Evolutionary conservation across 805 yeast species (phyloP).

Genomic region (Kluyveromyces starmeri): DNA sequence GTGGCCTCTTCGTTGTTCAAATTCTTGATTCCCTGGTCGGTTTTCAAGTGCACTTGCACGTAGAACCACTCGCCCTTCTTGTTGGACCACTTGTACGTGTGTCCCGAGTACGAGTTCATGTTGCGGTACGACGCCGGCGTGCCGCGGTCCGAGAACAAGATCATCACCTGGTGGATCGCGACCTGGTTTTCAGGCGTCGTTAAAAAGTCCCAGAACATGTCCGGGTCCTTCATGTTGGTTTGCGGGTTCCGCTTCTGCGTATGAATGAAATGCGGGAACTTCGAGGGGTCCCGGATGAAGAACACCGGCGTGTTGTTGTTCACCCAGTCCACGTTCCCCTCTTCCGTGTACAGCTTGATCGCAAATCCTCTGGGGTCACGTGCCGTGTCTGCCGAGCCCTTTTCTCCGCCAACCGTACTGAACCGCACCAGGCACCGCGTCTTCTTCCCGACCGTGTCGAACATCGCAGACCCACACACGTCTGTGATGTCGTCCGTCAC

Average conservation of each 20-base stretch:
- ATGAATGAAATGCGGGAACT: constrained; percentile 59
- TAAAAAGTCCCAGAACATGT: constrained; percentile 81
- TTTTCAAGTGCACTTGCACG: constrained; percentile 46
- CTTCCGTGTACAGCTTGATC: constrained; percentile 56
- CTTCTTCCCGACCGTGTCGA: constrained; percentile 68
- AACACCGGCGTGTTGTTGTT: constrained; percentile 65
- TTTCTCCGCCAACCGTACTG: constrained; percentile 65
- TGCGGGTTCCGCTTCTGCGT: constrained; percentile 64
- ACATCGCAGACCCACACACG: constrained; percentile 59
- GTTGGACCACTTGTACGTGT: constrained; percentile 53
- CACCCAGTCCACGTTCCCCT: constrained; percentile 65
- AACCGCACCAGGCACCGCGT: constrained; percentile 66
- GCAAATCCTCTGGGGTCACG: constrained; percentile 68
- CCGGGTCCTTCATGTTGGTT: constrained; percentile 67
- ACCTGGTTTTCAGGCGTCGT: constrained; percentile 55
- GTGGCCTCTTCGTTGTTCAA: constrained; percentile 61
- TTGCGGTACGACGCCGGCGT: constrained; percentile 45
- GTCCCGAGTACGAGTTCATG: constrained; percentile 63
- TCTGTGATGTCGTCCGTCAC: constrained; percentile 80
- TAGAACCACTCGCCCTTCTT: constrained; percentile 45
- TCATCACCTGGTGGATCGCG: constrained; percentile 61
- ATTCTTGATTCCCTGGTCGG: constrained; percentile 47
- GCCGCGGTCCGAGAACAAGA: constrained; percentile 57
- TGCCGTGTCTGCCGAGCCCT: constrained; percentile 55
- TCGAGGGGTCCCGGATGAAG: constrained; percentile 54